Evolutionary conservation across 768 basidiomycete genomes (phyloP), one percentile per base, ranked within the genome.

Genomic region (Zangia roseola): DNA sequence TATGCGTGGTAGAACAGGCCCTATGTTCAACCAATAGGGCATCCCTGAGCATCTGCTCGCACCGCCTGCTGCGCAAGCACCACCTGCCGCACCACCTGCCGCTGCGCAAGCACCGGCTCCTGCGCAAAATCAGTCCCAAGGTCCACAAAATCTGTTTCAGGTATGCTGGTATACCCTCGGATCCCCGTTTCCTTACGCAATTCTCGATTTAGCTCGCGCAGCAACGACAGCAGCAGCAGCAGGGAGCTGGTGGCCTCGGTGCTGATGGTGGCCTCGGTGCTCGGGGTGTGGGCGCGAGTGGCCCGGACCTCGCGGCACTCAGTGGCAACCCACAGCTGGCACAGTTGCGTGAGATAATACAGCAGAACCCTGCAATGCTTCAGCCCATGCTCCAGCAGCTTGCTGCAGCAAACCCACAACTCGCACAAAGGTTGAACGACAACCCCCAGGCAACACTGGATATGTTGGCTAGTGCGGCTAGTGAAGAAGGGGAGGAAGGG

Each of bases 351-450:
- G 71, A 88, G 48, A 67, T 90, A 54, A 78, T 92, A 40, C 70
- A 71, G 35, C 76, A 86, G 53, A 94, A 98, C 63, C 95, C 95
- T 0, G 82, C 74, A 7, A 56, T 88, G 41, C 64, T 91, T 31
- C 94, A 94, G 63, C 80, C 85, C 0, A 49, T 97, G 43, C 73
- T 98, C 33, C 93, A 97, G 65, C 89, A 94, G 64, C 76, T 98
- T 43, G 82, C 82, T 2, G 61, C 68, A 10, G 69, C 70, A 41
- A 93, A 97, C 69, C 95, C 95, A 0, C 75, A 74, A 17, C 72
- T 97, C 33, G 88, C 84, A 0, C 80, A 87, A 53, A 30, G 73
- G 43, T 72, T 97, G 43, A 81, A 80, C 17, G 64, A 76, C 26
- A 83, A 97, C 65, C 94, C 94, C 4, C 79, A 87, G 45, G 73